Percentiles rank a stretch among this genome's conserved stretches.
Conservation (phyloP, 208 protist species). For the Wallacemonas sp. region DNA sequence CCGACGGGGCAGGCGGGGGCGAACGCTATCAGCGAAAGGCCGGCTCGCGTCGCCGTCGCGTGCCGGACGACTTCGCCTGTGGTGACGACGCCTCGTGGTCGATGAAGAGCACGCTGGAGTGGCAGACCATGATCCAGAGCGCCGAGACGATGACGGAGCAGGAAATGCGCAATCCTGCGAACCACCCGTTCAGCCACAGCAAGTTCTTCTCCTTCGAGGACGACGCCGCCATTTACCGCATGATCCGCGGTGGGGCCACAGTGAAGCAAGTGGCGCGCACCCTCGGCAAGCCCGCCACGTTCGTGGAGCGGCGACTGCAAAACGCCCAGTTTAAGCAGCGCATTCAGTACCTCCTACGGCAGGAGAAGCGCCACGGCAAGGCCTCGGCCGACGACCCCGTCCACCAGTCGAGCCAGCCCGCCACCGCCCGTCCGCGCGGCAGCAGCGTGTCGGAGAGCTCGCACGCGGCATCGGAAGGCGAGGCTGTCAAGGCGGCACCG, state of each 20-base stretch:
- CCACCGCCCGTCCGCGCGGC: background rate
- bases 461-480: background rate
- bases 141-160: constrained; percentile 46
- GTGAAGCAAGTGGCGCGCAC: constrained; percentile 76
- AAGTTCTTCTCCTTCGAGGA: constrained; percentile 89
- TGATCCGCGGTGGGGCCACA: constrained; percentile 85
- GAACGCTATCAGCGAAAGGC: constrained; percentile 49
- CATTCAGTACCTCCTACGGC: constrained; percentile 76
- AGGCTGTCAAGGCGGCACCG: constrained; percentile 17
- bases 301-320: constrained; percentile 82
- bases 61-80: constrained; percentile 84
- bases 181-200: constrained; percentile 89
- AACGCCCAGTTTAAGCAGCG: constrained; percentile 89
- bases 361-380: constrained; percentile 40
- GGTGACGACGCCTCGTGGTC: constrained; percentile 77
- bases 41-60: constrained; percentile 49
- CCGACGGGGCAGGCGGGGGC: background rate
- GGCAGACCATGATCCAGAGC: constrained; percentile 64
- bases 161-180: constrained; percentile 80
- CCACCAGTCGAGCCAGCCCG: background rate
- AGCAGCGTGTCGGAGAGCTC: background rate
- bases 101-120: constrained; percentile 82
- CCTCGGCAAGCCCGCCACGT: constrained; percentile 83
- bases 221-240: constrained; percentile 77
- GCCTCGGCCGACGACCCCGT: background rate